A percentile compares a stretch with the other conserved stretches of the same genome.
phyloP scores from a whole-genome alignment of 2,329 filamentous ascomycete genomes.

The Ophiobolus disseminans region DNA sequence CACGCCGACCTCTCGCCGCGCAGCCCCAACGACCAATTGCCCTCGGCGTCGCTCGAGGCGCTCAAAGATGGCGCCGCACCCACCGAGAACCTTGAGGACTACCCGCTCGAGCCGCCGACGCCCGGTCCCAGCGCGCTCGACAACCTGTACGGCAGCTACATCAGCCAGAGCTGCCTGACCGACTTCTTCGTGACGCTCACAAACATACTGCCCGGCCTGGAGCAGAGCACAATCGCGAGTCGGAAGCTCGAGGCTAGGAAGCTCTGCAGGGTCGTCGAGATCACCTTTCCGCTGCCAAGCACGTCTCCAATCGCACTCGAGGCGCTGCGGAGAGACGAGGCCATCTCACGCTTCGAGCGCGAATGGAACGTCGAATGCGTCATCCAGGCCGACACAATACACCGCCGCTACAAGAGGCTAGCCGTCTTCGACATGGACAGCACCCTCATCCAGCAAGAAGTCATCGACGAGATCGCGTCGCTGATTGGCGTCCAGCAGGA shows the following conservation, averaged over 20 bases:
- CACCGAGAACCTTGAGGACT: conserved; percentile 59
- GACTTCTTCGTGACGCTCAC: conserved; percentile 63
- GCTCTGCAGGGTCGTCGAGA: conserved; percentile 70
- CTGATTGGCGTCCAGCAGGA: conserved; percentile 81
- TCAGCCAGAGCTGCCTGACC: conserved; percentile 63
- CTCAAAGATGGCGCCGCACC: conserved; percentile 57
- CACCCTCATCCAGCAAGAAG: conserved; percentile 95
- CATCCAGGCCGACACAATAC: conserved; percentile 75
- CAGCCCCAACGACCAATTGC: conserved; percentile 38
- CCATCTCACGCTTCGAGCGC: conserved; percentile 79
- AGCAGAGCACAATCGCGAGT: conserved; percentile 57
- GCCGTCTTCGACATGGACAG: conserved; percentile 99
- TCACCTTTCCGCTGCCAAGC: conserved; percentile 66
- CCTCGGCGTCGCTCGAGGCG: conserved; percentile 39
- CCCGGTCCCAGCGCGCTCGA: conserved; percentile 63
- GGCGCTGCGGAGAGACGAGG: conserved; percentile 80
- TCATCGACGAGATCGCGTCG: conserved; percentile 92
- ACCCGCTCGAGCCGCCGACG: conserved; percentile 62
- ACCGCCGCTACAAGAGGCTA: conserved; percentile 79
- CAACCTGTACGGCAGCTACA: conserved; percentile 62
- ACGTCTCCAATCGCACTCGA: conserved; percentile 61
- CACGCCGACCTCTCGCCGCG: conserved; percentile 57
- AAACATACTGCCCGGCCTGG: conserved; percentile 56
- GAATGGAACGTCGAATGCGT: conserved; percentile 90
- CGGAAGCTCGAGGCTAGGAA: conserved; percentile 65